phyloP scores from a whole-genome alignment of 2,329 filamentous ascomycete genomes.

The Penicillium palitans region DNA sequence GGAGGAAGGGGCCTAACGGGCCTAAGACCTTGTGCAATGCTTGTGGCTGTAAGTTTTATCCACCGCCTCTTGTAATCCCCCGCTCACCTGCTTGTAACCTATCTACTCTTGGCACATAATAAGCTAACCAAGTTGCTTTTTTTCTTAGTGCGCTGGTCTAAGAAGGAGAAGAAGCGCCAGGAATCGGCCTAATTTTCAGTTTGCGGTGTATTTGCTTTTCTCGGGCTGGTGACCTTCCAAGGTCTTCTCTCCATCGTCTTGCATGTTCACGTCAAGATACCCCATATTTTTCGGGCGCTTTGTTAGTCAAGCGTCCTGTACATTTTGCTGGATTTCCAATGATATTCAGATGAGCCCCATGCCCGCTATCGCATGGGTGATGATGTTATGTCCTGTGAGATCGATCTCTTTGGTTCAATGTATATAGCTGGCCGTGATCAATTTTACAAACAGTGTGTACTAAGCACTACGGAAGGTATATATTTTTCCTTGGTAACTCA shows the following conservation, averaged over 20 bases:
- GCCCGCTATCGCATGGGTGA: slow-evolving; percentile 1
- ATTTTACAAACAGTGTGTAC: background rate
- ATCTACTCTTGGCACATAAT: background rate
- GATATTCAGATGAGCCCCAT: background rate
- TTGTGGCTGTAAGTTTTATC: slow-evolving; percentile 67
- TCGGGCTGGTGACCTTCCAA: background rate
- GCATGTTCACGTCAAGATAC: slow-evolving; percentile 16
- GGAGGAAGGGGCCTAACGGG: slow-evolving; percentile 89
- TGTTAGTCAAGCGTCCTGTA: background rate
- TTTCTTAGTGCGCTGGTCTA: slow-evolving; percentile 56
- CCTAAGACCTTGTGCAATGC: slow-evolving; percentile 96
- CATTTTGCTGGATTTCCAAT: background rate
- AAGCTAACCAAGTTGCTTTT: background rate
- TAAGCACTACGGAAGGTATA: background rate
- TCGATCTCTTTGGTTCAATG: background rate
- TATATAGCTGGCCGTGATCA: background rate
- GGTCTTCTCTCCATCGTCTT: slow-evolving; percentile 8
- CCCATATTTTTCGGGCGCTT: slow-evolving; percentile 7
- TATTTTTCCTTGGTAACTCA: background rate
- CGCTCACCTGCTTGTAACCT: background rate
- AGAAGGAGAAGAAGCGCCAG: slow-evolving; percentile 73
- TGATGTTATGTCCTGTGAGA: slow-evolving; percentile 4
- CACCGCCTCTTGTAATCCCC: background rate
- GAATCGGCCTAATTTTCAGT: slow-evolving; percentile 21
- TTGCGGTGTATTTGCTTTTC: slow-evolving; percentile 6